A percentile compares a stretch with the other conserved stretches of the same genome.
Evolutionary conservation across 2,329 filamentous ascomycete genomes (phyloP).

Genomic region (Bimuria novae-zelandiae): DNA sequence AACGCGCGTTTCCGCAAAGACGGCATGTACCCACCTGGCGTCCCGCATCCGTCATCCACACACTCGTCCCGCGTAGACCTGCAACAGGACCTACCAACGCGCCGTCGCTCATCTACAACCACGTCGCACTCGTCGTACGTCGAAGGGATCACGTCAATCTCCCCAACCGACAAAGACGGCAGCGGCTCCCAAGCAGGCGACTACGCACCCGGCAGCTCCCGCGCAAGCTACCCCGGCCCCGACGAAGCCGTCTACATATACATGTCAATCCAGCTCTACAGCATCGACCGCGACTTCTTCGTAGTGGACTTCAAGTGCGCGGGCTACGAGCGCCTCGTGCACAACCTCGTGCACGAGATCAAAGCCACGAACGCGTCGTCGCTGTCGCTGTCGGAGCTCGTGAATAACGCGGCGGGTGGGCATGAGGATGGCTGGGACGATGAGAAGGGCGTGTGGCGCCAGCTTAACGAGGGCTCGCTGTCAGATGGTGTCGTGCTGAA

Average conservation of each 20-base stretch:
- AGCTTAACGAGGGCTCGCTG: constrained; percentile 29
- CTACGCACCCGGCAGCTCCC: constrained; percentile 13
- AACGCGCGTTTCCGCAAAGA: constrained; percentile 86
- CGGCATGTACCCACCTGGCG: constrained; percentile 66
- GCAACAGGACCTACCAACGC: constrained; percentile 30
- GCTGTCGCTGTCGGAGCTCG: constrained; percentile 23
- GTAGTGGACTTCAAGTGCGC: constrained; percentile 99
- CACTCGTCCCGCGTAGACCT: constrained; percentile 57
- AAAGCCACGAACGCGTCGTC: constrained; percentile 28
- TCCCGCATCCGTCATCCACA: constrained; percentile 55
- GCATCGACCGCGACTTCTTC: constrained; percentile 86
- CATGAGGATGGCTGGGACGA: constrained; percentile 42
- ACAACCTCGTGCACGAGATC: constrained; percentile 48
- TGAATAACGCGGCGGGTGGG: constrained; percentile 17
- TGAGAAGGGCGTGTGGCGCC: constrained; percentile 40
- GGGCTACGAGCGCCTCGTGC: constrained; percentile 86
- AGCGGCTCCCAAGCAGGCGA: constrained; percentile 21
- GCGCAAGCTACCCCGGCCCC: constrained; percentile 41
- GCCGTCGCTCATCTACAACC: constrained; percentile 40
- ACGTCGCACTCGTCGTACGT: constrained; percentile 35
- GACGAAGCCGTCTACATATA: constrained; percentile 85
- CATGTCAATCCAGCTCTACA: constrained; percentile 74
- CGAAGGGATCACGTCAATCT: constrained; percentile 28
- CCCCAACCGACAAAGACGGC: constrained; percentile 12
- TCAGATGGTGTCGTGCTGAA: background rate